Conservation (phyloP, 2,329 filamentous ascomycete species). For the Aspergillaceae sp. region DNA sequence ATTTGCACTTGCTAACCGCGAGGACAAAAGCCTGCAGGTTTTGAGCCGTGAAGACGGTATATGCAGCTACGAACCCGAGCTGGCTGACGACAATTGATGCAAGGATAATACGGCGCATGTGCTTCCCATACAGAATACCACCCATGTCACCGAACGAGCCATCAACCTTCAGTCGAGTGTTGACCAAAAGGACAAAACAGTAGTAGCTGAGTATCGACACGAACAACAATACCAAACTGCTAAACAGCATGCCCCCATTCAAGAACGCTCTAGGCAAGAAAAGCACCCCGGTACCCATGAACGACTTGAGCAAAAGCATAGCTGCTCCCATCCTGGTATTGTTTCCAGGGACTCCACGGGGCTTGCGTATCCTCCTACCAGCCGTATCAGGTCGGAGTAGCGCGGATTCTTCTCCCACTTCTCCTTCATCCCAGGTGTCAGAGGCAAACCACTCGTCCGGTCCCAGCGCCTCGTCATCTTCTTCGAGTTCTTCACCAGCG, state of each 20-base stretch:
- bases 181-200: conserved; percentile 90
- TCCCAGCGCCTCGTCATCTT: conserved; percentile 81
- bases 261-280: conserved; percentile 89
- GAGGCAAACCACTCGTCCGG: conserved; percentile 90
- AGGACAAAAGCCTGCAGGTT: conserved; percentile 92
- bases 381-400: conserved; percentile 59
- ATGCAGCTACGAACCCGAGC: conserved; percentile 87
- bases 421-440: conserved; percentile 58
- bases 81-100: conserved; percentile 90
- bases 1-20: conserved; percentile 80
- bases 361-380: conserved; percentile 62
- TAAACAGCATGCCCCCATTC: conserved; percentile 96
- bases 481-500: conserved; percentile 90
- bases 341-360: conserved; percentile 63
- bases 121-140: conserved; percentile 79
- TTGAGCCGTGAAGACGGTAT: conserved; percentile 93
- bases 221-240: conserved; percentile 76
- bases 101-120: conserved; percentile 81
- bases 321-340: conserved; percentile 72
- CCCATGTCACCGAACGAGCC: conserved; percentile 98
- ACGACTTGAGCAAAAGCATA: conserved; percentile 86
- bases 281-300: conserved; percentile 90
- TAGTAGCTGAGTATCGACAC: conserved; percentile 89
- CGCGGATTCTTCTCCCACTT: conserved; percentile 80
- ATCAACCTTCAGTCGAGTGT: conserved; percentile 72